Percentiles rank a stretch among this genome's conserved stretches.
Conservation (phyloP, 306 rosid genomes). For the Macrotyloma uniflorum region DNA sequence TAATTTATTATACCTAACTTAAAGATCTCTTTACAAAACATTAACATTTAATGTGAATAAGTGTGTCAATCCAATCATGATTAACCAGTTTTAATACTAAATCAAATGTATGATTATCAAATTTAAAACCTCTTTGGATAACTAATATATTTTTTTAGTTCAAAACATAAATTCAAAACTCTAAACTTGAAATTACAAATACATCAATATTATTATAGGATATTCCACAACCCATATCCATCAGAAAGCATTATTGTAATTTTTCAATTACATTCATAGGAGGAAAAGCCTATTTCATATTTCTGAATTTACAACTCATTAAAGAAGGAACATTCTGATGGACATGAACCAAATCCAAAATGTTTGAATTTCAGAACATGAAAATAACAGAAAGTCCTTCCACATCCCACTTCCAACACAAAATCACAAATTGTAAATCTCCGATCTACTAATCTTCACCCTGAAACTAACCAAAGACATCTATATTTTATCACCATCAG, state of each 20-base stretch:
- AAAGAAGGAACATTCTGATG: conserved; percentile 29
- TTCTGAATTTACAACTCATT: conserved; percentile 36
- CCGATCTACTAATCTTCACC: conserved; percentile 41
- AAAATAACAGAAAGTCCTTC: conserved; percentile 34
- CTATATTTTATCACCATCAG: conserved; percentile 44
- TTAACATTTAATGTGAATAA: too few species aligned
- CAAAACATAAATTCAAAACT: too few species aligned
- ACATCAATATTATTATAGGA: too few species aligned
- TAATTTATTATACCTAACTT: too few species aligned
- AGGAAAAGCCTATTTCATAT: conserved; percentile 31
- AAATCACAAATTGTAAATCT: conserved; percentile 36
- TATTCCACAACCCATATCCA: too few species aligned
- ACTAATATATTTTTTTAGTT: too few species aligned
- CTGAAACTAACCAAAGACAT: conserved; percentile 44
- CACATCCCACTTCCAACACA: conserved; percentile 35
- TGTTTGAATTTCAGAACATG: conserved; percentile 40
- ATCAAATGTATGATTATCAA: too few species aligned
- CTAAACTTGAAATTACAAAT: too few species aligned
- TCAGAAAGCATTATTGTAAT: conserved; percentile 22
- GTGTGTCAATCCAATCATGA: too few species aligned
- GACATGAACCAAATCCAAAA: conserved; percentile 23
- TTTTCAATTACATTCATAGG: background rate
- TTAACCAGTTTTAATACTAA: too few species aligned
- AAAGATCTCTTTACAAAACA: too few species aligned
- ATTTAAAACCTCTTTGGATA: too few species aligned